phyloP scores from a whole-genome alignment of 495 filamentous ascomycete species.

The Pyrenopolyporus hunteri region DNA sequence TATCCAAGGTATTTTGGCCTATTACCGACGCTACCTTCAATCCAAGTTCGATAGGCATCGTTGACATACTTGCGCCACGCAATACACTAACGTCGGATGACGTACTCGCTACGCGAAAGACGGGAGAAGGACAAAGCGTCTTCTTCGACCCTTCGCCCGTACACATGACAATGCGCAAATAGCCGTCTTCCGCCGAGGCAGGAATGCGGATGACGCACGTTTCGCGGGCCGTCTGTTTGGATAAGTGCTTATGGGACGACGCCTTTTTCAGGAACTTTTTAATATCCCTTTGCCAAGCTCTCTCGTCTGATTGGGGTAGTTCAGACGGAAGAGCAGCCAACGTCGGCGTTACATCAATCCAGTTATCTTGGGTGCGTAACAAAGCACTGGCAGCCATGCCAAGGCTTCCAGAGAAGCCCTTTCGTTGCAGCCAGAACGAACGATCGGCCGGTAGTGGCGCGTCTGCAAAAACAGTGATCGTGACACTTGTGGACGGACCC shows the following conservation, averaged over 20 bases:
- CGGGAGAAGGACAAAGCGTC: slow-evolving; percentile 65
- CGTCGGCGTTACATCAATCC: slow-evolving; percentile 69
- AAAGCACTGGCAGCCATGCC: slow-evolving; percentile 70
- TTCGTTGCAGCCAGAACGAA: slow-evolving; percentile 68
- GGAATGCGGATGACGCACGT: slow-evolving; percentile 69
- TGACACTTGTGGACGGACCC: slow-evolving; percentile 65
- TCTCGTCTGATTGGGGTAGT: slow-evolving; percentile 58
- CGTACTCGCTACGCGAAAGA: slow-evolving; percentile 68
- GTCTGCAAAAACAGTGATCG: slow-evolving; percentile 67
- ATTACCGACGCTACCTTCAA: slow-evolving; percentile 62
- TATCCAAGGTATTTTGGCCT: slow-evolving; percentile 55
- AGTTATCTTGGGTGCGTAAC: slow-evolving; percentile 59
- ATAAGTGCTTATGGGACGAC: slow-evolving; percentile 42
- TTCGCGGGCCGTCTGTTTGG: slow-evolving; percentile 61
- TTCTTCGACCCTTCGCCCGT: slow-evolving; percentile 53
- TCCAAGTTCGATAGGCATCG: slow-evolving; percentile 68
- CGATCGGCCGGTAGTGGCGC: slow-evolving; percentile 61
- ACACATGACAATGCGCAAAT: slow-evolving; percentile 69
- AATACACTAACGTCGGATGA: slow-evolving; percentile 63
- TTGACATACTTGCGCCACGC: slow-evolving; percentile 67
- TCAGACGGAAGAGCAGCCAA: slow-evolving; percentile 52
- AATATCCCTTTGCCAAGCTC: slow-evolving; percentile 72
- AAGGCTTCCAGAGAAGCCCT: slow-evolving; percentile 70
- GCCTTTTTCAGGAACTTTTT: slow-evolving; percentile 61
- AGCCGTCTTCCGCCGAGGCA: slow-evolving; percentile 66